These are phyloP conservation scores for Pseudopithomyces chartarum DNA, from an alignment of 2,329 filamentous ascomycete species.

Conservation along the genomic window DNA sequence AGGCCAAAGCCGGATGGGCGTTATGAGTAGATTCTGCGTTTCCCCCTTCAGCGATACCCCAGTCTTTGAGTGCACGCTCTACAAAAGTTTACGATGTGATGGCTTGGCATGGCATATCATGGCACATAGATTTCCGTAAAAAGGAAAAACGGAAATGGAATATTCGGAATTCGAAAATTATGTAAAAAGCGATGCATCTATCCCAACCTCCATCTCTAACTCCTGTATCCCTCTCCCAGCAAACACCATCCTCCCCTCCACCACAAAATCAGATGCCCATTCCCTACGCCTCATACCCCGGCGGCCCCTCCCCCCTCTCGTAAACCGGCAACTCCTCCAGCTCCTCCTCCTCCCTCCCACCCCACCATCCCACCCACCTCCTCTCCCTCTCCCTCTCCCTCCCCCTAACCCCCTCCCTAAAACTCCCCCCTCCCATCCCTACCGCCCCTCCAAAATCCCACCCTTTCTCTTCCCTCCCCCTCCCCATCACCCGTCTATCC, in stretches of 20 bases:
- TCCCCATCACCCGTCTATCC: neutral
- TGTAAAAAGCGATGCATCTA: neutral
- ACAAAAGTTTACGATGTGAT: slow-evolving; percentile 5
- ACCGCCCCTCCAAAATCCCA: neutral
- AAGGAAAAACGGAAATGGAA: neutral
- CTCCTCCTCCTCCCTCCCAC: neutral
- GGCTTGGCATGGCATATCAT: neutral
- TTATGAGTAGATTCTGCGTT: slow-evolving; percentile 17
- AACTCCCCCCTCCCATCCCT: neutral
- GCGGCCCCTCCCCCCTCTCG: slow-evolving; percentile 5
- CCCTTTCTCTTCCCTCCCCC: neutral
- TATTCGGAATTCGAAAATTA: neutral
- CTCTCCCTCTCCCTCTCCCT: neutral
- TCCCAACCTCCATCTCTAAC: neutral
- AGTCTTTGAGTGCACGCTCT: neutral
- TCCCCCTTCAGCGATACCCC: slow-evolving; percentile 17
- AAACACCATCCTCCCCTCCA: neutral
- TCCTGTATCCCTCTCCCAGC: no score
- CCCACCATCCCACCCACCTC: neutral
- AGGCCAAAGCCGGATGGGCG: slow-evolving; percentile 43
- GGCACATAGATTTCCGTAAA: neutral
- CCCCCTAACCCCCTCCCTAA: neutral
- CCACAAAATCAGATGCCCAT: neutral
- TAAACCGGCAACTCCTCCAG: slow-evolving; percentile 6
- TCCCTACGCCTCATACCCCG: neutral